Base-by-base conservation (phyloP, 768 basidiomycete species). In the Pleurotus sapidus region DNA sequence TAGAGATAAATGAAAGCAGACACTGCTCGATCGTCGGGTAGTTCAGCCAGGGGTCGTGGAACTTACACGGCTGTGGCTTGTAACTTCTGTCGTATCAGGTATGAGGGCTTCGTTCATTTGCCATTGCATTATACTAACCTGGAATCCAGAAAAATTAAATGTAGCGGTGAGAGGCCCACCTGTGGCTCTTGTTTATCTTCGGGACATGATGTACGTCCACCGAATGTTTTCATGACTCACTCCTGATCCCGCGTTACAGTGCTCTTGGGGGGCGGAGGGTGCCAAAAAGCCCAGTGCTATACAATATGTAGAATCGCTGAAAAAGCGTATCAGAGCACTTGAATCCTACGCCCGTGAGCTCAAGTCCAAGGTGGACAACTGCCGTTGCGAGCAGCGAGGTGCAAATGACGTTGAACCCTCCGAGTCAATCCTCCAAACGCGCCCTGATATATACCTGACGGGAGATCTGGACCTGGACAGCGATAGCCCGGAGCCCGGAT, bases 231-330 rank as follows among this genome's bases (percentile, higher is more conserved):
- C 30, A 34, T 34, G 9, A 34, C 30, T 23, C 17, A 23, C 25
- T 18, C 23, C 20, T 20, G 51, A 12, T n/a, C 42, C 53, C 39
- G 27, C 27, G 34, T 23, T 27, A 50, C 40, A 80, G 79, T 80
- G 79, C 58, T 63, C 74, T 50, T 80, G 76, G 74, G 73, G 72
- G 20, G 71, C 74, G 60, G 76, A 77, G 50, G 71, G 66, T 18
- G 69, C 72, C 11, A 75, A 76, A 24, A 72, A 74, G 57, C 74
- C 74, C 38, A 72, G 75, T 46, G 78, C 75, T 11, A 77, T 78
- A 66, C 75, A 74, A 20, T 74, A 77, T 54, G 78, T 77, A 54
- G 75, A 80, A 61, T 73, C 77, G 3, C 69, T 79, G 67, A 67
- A 72, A 48, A 76, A 78, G 60, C 70, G 70, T 25, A 68, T 69